A percentile compares a stretch with the other conserved stretches of the same genome.
Evolutionary conservation across 345 rosid genomes (phyloP).

Genomic region (Hibiscus mutabilis): DNA sequence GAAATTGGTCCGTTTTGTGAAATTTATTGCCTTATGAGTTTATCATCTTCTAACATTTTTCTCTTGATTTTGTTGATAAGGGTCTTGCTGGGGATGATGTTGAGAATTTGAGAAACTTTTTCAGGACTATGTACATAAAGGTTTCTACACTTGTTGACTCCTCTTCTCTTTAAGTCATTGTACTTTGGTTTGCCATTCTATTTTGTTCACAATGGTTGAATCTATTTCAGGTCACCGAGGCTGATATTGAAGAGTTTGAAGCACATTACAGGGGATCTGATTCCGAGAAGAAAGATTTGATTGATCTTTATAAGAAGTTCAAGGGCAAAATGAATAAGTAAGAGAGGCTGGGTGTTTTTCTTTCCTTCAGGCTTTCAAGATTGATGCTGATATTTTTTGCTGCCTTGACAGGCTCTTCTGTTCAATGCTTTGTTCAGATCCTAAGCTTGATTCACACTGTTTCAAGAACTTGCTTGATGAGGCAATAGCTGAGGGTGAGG

Average conservation of each 20-base stretch:
- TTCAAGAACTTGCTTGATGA: conserved; percentile 71
- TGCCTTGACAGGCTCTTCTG: conserved; percentile 58
- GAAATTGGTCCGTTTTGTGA: neutral
- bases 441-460: conserved; percentile 86
- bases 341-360: conserved; percentile 1
- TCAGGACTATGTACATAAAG: conserved; percentile 72
- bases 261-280: conserved; percentile 89
- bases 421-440: conserved; percentile 90
- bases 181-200: neutral
- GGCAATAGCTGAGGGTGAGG: conserved; percentile 58
- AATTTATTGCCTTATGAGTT: neutral
- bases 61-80: conserved; percentile 32
- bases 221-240: conserved; percentile 55
- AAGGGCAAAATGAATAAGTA: conserved; percentile 75
- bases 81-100: conserved; percentile 73
- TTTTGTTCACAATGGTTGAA: neutral
- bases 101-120: conserved; percentile 63
- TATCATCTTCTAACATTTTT: neutral
- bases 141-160: conserved; percentile 19
- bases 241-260: conserved; percentile 78
- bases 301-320: conserved; percentile 52
- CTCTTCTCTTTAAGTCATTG: neutral
- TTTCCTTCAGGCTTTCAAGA: neutral
- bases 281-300: conserved; percentile 82
- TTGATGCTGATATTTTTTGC: neutral